Conservation (phyloP, 1,284 basidiomycete species). For the Phlebopus sp. region DNA sequence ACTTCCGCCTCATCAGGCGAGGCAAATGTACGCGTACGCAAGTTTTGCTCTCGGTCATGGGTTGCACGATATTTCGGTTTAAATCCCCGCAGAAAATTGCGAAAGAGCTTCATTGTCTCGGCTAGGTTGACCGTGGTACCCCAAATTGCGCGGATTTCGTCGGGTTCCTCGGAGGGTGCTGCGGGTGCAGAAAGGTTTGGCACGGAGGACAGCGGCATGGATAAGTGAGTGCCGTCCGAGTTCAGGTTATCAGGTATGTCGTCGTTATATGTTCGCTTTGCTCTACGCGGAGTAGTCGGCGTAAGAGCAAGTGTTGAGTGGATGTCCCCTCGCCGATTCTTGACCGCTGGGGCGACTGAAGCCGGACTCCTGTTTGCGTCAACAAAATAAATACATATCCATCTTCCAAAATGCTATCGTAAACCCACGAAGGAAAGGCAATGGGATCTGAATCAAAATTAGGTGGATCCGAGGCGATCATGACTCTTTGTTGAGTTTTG, state of each 20-base stretch:
- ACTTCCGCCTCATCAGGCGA: slow-evolving; percentile 68
- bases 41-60: slow-evolving; percentile 64
- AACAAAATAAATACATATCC: neutral
- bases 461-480: slow-evolving; percentile 24
- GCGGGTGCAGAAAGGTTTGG: slow-evolving; percentile 63
- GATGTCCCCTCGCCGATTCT: slow-evolving; percentile 78
- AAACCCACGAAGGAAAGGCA: slow-evolving; percentile 56
- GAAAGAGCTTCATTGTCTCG: slow-evolving; percentile 90
- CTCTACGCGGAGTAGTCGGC: slow-evolving; percentile 44
- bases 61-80: slow-evolving; percentile 89
- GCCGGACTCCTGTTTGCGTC: slow-evolving; percentile 34
- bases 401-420: slow-evolving; percentile 1
- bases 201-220: slow-evolving; percentile 62
- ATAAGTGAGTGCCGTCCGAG: slow-evolving; percentile 56
- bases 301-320: slow-evolving; percentile 72
- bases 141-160: slow-evolving; percentile 92
- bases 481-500: slow-evolving; percentile 39
- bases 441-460: slow-evolving; percentile 57
- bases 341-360: slow-evolving; percentile 52
- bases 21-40: slow-evolving; percentile 52
- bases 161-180: slow-evolving; percentile 62
- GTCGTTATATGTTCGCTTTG: slow-evolving; percentile 24
- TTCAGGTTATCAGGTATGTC: slow-evolving; percentile 42
- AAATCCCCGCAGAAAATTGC: slow-evolving; percentile 87
- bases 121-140: slow-evolving; percentile 91